These are phyloP conservation scores for Crotalaria pallida DNA, from an alignment of 306 rosid species.

Conservation along the genomic window DNA sequence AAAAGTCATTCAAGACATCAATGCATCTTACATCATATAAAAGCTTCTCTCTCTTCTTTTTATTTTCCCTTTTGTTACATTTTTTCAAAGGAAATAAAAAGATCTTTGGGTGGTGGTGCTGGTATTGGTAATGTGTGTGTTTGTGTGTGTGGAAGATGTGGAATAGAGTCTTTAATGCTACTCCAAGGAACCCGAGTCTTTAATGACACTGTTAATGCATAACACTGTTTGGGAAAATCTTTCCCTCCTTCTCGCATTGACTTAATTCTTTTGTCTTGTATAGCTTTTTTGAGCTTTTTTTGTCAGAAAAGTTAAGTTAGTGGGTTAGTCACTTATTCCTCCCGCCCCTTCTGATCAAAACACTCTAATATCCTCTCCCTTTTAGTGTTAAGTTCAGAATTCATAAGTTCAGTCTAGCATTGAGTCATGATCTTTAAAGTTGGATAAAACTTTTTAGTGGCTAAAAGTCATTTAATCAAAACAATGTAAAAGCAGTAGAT, in stretches of 20 bases:
- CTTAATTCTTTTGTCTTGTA: slow-evolving; percentile 46
- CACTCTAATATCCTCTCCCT: neutral
- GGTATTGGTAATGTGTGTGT: slow-evolving; percentile 42
- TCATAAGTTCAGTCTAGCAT: slow-evolving; percentile 17
- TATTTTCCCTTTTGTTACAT: slow-evolving; percentile 27
- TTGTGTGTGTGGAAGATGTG: slow-evolving; percentile 38
- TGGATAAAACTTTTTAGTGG: slow-evolving; percentile 38
- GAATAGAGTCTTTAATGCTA: slow-evolving; percentile 85
- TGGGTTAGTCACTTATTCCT: slow-evolving; percentile 6
- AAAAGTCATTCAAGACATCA: slow-evolving; percentile 44
- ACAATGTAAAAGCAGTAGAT: neutral
- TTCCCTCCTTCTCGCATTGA: slow-evolving; percentile 28
- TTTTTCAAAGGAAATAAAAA: neutral
- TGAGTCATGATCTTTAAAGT: slow-evolving; percentile 39
- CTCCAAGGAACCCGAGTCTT: slow-evolving; percentile 99
- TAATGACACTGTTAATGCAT: slow-evolving; percentile 41
- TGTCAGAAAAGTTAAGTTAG: slow-evolving; percentile 29
- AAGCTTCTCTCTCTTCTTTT: no score
- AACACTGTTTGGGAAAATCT: slow-evolving; percentile 23
- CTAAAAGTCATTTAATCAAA: slow-evolving; percentile 37
- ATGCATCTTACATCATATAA: slow-evolving; percentile 39
- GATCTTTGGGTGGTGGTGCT: slow-evolving; percentile 28
- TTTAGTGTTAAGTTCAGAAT: slow-evolving; percentile 22
- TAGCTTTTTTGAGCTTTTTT: slow-evolving; percentile 19
- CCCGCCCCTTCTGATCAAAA: slow-evolving; percentile 9